Conservation (phyloP, 192 early-diverging fungal genomes). For the Coemansia sp. region DNA sequence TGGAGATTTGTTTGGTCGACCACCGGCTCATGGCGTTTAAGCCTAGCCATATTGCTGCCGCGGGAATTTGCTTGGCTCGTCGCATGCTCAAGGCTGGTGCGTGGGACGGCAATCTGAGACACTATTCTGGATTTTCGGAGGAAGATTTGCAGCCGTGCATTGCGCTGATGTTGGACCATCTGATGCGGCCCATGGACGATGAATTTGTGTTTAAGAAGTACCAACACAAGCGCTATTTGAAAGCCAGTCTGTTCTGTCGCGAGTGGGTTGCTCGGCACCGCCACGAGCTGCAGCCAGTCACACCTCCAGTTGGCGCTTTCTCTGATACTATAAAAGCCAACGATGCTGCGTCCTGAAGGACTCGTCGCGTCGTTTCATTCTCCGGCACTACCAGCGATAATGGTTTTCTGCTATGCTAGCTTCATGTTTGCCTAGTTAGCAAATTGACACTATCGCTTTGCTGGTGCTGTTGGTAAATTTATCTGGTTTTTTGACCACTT, state of each 20-base stretch:
- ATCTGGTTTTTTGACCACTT: conserved; percentile 5
- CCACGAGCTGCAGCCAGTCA: conserved; percentile 20
- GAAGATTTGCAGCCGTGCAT: conserved; percentile 63
- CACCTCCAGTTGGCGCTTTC: conserved; percentile 31
- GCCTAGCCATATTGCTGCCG: conserved; percentile 77
- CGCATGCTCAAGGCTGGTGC: conserved; percentile 69
- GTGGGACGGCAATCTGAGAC: conserved; percentile 76
- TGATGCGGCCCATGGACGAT: conserved; percentile 56
- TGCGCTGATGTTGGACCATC: conserved; percentile 69
- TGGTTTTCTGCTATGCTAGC: conserved; percentile 3
- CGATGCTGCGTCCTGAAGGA: background rate
- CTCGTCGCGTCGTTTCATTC: background rate
- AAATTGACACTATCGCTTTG: background rate
- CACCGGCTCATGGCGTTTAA: conserved; percentile 69
- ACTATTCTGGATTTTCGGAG: conserved; percentile 81
- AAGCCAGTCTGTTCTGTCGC: conserved; percentile 75
- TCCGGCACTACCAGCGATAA: background rate
- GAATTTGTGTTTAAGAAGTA: conserved; percentile 87
- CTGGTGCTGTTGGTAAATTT: conserved; percentile 1
- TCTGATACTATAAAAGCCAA: background rate
- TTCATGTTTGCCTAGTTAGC: conserved; percentile 3
- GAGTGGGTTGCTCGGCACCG: conserved; percentile 70
- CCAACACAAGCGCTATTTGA: conserved; percentile 72
- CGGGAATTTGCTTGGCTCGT: conserved; percentile 76
- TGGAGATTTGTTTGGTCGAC: conserved; percentile 91